Conservation (phyloP, 2,329 filamentous ascomycete species). For the Sclerotinia subarctica region DNA sequence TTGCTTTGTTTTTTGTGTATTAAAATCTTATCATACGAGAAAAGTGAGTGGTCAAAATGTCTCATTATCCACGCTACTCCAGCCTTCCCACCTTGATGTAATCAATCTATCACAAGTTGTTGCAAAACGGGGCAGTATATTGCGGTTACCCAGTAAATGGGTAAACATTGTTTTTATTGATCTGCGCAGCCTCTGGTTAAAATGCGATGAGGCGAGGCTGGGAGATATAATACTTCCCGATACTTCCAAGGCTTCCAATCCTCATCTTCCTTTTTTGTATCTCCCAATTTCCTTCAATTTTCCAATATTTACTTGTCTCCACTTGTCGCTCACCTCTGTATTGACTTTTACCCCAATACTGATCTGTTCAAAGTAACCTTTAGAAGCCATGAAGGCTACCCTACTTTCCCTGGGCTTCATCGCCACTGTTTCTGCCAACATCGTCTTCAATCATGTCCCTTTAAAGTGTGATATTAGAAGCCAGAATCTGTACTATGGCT, state of each 20-base stretch:
- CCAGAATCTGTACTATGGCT: constrained; percentile 34
- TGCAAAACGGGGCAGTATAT: neutral
- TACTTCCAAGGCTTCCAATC: neutral
- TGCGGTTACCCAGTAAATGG: constrained; percentile 12
- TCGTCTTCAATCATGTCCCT: constrained; percentile 47
- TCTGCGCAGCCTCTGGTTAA: neutral
- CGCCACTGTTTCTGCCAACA: constrained; percentile 45
- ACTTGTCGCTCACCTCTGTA: neutral
- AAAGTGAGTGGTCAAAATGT: constrained; percentile 20
- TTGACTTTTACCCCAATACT: constrained; percentile 7
- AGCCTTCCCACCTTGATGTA: neutral
- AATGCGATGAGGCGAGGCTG: constrained; percentile 3
- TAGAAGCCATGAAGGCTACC: constrained; percentile 33
- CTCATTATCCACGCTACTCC: neutral
- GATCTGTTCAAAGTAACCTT: constrained; percentile 21
- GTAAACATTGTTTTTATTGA: constrained; percentile 2
- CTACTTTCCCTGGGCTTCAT: constrained; percentile 37
- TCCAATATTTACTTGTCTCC: neutral
- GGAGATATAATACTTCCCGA: constrained; percentile 1
- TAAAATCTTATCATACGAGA: constrained; percentile 13
- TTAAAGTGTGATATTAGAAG: constrained; percentile 42
- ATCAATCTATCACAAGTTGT: neutral
- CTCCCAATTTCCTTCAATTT: neutral
- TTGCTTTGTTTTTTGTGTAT: constrained; percentile 13
- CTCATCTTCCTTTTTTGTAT: neutral